Percentiles rank a stretch among this genome's conserved stretches.
Conservation (phyloP, 2,329 filamentous ascomycete genomes). For the Sclerotinia glacialis region DNA sequence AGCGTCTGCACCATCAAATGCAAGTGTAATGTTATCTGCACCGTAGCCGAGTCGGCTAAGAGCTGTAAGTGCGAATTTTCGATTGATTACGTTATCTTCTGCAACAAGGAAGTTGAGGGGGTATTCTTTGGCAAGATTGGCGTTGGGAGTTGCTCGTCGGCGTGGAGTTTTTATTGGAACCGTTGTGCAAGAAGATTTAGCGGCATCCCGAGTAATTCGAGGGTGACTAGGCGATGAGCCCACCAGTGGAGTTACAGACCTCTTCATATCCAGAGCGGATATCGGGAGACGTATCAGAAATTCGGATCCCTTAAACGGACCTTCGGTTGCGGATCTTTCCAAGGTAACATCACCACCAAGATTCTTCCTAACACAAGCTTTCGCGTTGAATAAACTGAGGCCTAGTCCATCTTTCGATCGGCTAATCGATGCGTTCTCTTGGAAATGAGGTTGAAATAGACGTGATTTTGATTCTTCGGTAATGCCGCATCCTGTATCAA, state of each 20-base stretch:
- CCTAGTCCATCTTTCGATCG: constrained; percentile 66
- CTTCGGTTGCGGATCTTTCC: constrained; percentile 59
- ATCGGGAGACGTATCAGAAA: constrained; percentile 65
- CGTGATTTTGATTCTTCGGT: constrained; percentile 62
- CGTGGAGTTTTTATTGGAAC: constrained; percentile 2
- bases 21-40: constrained; percentile 53
- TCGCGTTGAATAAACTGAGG: constrained; percentile 68
- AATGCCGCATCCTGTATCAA: constrained; percentile 67
- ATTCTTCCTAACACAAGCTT: constrained; percentile 63
- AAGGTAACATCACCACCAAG: constrained; percentile 65
- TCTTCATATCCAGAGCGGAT: constrained; percentile 27
- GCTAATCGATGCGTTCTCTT: constrained; percentile 66
- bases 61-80: constrained; percentile 64
- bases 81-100: constrained; percentile 72
- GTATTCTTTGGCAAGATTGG: constrained; percentile 55
- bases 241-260: constrained; percentile 17
- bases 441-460: constrained; percentile 67
- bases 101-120: constrained; percentile 68
- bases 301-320: constrained; percentile 60
- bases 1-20: constrained; percentile 66
- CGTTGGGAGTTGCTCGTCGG: constrained; percentile 46
- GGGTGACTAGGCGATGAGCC: constrained; percentile 21
- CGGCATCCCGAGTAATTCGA: constrained; percentile 18
- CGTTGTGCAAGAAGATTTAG: constrained; percentile 19
- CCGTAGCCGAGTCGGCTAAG: constrained; percentile 64